Evolutionary conservation across 192 early-diverging fungal species (phyloP).

Genomic region (Backusella macrospora): DNA sequence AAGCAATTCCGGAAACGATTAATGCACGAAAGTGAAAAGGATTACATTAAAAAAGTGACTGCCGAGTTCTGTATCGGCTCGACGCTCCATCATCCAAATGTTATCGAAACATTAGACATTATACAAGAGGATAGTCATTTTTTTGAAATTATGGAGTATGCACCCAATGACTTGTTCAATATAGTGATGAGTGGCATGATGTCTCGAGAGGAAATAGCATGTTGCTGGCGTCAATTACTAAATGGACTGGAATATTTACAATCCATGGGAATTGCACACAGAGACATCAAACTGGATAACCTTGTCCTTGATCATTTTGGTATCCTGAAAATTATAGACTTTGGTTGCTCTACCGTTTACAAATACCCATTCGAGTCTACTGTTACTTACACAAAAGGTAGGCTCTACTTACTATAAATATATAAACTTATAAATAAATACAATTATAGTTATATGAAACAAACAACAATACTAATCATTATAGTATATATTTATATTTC

Average conservation of each 20-base stretch:
- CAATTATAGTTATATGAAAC: no score
- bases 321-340: slow-evolving; percentile 93
- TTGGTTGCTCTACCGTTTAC: slow-evolving; percentile 91
- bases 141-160: slow-evolving; percentile 91
- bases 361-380: slow-evolving; percentile 78
- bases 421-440: slow-evolving; percentile 6
- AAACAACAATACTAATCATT: slow-evolving; percentile 11
- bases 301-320: slow-evolving; percentile 73
- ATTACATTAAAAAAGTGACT: slow-evolving; percentile 82
- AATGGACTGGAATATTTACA: slow-evolving; percentile 88
- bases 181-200: slow-evolving; percentile 77
- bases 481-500: slow-evolving; percentile 44
- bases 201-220: slow-evolving; percentile 78
- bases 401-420: slow-evolving; percentile 17
- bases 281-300: slow-evolving; percentile 93
- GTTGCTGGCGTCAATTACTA: slow-evolving; percentile 85
- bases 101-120: slow-evolving; percentile 79
- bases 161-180: slow-evolving; percentile 85
- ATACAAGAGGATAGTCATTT: slow-evolving; percentile 63
- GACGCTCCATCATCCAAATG: slow-evolving; percentile 73
- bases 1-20: slow-evolving; percentile 80
- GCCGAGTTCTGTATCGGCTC: slow-evolving; percentile 85
- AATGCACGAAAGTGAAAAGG: slow-evolving; percentile 65
- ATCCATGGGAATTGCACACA: slow-evolving; percentile 88
- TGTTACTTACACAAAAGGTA: slow-evolving; percentile 46